Base-by-base conservation (phyloP, 2,329 filamentous ascomycete species). In the Talaromyces atroroseus region DNA sequence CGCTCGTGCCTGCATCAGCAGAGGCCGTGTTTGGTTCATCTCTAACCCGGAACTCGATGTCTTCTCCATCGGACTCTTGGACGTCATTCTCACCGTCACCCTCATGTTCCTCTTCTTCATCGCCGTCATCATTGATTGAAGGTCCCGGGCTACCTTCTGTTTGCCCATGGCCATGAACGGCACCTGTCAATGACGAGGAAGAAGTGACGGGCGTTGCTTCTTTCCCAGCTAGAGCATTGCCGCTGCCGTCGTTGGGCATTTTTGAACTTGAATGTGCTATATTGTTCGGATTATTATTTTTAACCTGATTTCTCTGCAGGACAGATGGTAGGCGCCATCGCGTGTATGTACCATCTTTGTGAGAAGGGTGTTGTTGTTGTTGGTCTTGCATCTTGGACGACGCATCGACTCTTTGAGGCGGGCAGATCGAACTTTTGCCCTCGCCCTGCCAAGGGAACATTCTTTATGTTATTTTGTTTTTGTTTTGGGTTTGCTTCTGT, bases 371-470 rank as follows among this genome's bases (percentile, higher is more conserved):
- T 56, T 56, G 12, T 62, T 65, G 2, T 23, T 66, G 44, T 10
- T 44, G 24, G 24, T 23, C 12, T 40, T 52, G 51, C 51, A 36
- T 45, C 18, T 40, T 57, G 64, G 64, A 1, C 65, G 60, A 16
- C 65, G 63, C 62, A 63, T 64, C 46, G 21, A 29, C 29, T 49
- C 6, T 21, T 40, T 24, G 34, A 18, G 29, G 45, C 40, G 24
- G 46, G n/a, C 42, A 53, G n/a, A 36, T 16, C 21, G 10, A n/a
- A 1, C 23, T 20, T 34, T 58, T 58, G 5, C 56, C 51, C 53
- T 59, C 57, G 42, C 52, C 57, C 36, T 61, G 57, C 59, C 57
- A 61, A 11, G 56, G 56, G 20, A 60, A 60, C 59, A 60, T 59
- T 21, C 32, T 5, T n/a, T 12, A 8, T 18, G 11, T 6, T 48